Percentiles rank a stretch among this genome's conserved stretches.
These are phyloP conservation scores for Toxicodendron radicans DNA, from an alignment of 345 rosid species.

Conservation along the genomic window DNA sequence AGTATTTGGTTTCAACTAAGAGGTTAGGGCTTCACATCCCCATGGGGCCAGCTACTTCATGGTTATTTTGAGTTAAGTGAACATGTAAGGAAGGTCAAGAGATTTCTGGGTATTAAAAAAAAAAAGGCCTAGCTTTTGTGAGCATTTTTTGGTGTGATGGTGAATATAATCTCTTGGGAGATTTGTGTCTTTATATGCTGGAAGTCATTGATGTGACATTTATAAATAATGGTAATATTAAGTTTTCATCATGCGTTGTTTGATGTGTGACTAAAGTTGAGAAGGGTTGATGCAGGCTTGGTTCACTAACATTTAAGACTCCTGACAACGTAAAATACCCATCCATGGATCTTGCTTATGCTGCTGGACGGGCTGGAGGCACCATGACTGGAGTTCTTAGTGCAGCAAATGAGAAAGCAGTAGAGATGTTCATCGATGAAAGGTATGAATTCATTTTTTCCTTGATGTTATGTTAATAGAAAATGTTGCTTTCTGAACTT, in stretches of 20 bases:
- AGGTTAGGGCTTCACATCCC: too few species aligned
- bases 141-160: background rate
- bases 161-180: background rate
- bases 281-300: conserved; percentile 55
- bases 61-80: too few species aligned
- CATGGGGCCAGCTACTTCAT: too few species aligned
- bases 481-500: conserved; percentile 9
- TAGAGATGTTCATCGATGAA: conserved; percentile 78
- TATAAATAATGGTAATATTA: background rate
- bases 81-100: too few species aligned
- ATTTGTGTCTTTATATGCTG: background rate
- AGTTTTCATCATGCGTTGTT: background rate
- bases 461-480: conserved; percentile 3
- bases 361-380: conserved; percentile 98
- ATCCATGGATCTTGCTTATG: conserved; percentile 90
- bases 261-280: background rate
- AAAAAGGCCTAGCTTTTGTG: background rate
- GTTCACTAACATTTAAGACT: conserved; percentile 81
- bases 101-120: too few species aligned
- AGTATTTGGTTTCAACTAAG: too few species aligned
- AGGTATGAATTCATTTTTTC: conserved; percentile 43
- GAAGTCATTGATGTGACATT: background rate
- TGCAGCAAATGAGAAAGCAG: conserved; percentile 92
- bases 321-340: conserved; percentile 92
- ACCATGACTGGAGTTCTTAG: conserved; percentile 99